Evolutionary conservation across 2,329 filamentous ascomycete species (phyloP), one percentile per base, ranked within the genome.

Genomic region (Ophiostoma pallidulum): DNA sequence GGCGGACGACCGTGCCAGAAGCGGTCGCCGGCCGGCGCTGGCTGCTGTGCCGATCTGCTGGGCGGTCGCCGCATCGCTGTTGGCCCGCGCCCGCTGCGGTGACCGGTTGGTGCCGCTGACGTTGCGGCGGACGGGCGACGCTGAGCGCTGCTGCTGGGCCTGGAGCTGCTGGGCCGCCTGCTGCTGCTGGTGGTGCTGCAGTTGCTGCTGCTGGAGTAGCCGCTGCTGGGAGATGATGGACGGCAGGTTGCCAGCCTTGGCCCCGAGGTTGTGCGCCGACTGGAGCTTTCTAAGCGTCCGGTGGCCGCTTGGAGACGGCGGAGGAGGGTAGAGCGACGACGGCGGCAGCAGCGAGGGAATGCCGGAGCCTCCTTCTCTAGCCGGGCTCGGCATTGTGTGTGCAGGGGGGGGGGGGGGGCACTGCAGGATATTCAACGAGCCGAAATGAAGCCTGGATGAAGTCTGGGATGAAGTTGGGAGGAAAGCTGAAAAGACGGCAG

Each of bases 251-350:
- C 67, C 60, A 47, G 69, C 67, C 57, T 76, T 74, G 52, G 78
- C 61, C 60, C 78, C 78, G 46, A 87, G 66, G 64, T 75, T 71
- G 67, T 88, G 84, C 43, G 86, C 84, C 28, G 85, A 89, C 64
- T 88, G 83, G 26, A 87, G 77, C 61, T 83, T 82, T 56, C 85
- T 78, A 51, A 89, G 71, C 40, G 77, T 75, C 58, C 84, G 78
- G 60, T 81, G 77, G 22, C 78, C 79, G 52, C 79, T 75, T 37
- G 81, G 80, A 24, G 80, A 81, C 20, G 77, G 72, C 52, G 79
- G 73, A 41, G 73, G 63, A 57, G 75, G 70, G 46, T 75, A 66
- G 53, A 76, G 68, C 33, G 70, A 64, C 32, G 64, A 61, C 49
- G 66, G 54, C 6, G 54, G 50, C 3, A 47, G 19, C 40, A 62